Evolutionary conservation across 805 yeast genomes (phyloP).

Genomic region (Kuraishia capsulata): DNA sequence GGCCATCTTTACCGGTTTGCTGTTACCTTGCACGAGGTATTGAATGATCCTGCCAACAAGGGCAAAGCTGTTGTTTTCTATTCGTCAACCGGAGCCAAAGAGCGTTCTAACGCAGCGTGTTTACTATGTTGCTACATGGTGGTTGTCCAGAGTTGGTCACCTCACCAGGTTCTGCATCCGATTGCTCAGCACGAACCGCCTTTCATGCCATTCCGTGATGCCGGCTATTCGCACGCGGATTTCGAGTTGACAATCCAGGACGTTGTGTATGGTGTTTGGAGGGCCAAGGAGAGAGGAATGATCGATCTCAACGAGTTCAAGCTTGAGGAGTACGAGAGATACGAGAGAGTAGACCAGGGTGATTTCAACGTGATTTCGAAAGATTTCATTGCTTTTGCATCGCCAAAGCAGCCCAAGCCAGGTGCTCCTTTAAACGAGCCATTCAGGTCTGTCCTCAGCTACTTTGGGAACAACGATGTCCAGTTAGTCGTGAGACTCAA

Average conservation of each 20-base stretch:
- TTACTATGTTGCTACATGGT: slow-evolving; percentile 91
- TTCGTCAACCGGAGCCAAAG: slow-evolving; percentile 71
- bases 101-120: slow-evolving; percentile 91
- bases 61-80: slow-evolving; percentile 88
- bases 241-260: slow-evolving; percentile 92
- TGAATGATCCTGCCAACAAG: slow-evolving; percentile 77
- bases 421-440: slow-evolving; percentile 58
- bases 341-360: slow-evolving; percentile 94
- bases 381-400: slow-evolving; percentile 95
- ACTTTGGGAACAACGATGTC: slow-evolving; percentile 64
- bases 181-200: slow-evolving; percentile 89
- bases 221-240: slow-evolving; percentile 94
- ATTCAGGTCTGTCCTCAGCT: slow-evolving; percentile 72
- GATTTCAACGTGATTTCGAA: slow-evolving; percentile 89
- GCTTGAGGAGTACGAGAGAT: slow-evolving; percentile 88
- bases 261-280: slow-evolving; percentile 92
- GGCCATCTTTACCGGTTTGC: slow-evolving; percentile 95
- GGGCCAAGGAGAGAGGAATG: slow-evolving; percentile 89
- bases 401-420: slow-evolving; percentile 68
- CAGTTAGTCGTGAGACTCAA: slow-evolving; percentile 87
- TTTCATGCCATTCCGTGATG: slow-evolving; percentile 91
- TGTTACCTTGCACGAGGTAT: slow-evolving; percentile 82
- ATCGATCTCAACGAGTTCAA: slow-evolving; percentile 81
- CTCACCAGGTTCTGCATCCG: slow-evolving; percentile 95
- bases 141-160: slow-evolving; percentile 94